phyloP scores from a whole-genome alignment of 2,329 filamentous ascomycete genomes.

The Nemania sp. region DNA sequence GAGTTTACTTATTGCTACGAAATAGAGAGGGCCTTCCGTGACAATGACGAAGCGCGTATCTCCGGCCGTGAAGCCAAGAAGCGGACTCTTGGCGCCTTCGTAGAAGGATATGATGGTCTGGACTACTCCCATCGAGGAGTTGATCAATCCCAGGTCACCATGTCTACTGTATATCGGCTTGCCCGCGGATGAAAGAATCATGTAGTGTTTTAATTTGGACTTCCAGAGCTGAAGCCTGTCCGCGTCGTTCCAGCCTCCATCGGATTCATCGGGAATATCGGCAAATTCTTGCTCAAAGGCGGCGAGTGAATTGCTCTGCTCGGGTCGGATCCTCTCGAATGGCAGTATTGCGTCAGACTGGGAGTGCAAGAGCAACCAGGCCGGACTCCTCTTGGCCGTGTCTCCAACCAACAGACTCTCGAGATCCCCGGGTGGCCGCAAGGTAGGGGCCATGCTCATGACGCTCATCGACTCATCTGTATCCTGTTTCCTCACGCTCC shows the following conservation, averaged over 20 bases:
- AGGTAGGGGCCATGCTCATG: slow-evolving; percentile 67
- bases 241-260: slow-evolving; percentile 54
- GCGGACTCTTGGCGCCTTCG: slow-evolving; percentile 74
- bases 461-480: slow-evolving; percentile 67
- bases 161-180: slow-evolving; percentile 98
- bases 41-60: slow-evolving; percentile 83
- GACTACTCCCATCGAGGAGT: slow-evolving; percentile 90
- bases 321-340: slow-evolving; percentile 58
- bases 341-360: slow-evolving; percentile 64
- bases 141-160: slow-evolving; percentile 86
- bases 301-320: slow-evolving; percentile 56
- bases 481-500: slow-evolving; percentile 48
- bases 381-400: slow-evolving; percentile 65
- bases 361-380: slow-evolving; percentile 69
- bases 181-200: slow-evolving; percentile 93
- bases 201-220: slow-evolving; percentile 92
- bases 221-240: slow-evolving; percentile 77
- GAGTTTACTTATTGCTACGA: slow-evolving; percentile 89
- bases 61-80: slow-evolving; percentile 86
- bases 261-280: slow-evolving; percentile 62
- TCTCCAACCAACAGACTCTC: slow-evolving; percentile 82
- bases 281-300: slow-evolving; percentile 81
- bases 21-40: slow-evolving; percentile 84
- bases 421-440: slow-evolving; percentile 69
- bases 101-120: slow-evolving; percentile 99